These are phyloP conservation scores for Glycine tomentella DNA, from an alignment of 306 rosid genomes.

Conservation along the genomic window DNA sequence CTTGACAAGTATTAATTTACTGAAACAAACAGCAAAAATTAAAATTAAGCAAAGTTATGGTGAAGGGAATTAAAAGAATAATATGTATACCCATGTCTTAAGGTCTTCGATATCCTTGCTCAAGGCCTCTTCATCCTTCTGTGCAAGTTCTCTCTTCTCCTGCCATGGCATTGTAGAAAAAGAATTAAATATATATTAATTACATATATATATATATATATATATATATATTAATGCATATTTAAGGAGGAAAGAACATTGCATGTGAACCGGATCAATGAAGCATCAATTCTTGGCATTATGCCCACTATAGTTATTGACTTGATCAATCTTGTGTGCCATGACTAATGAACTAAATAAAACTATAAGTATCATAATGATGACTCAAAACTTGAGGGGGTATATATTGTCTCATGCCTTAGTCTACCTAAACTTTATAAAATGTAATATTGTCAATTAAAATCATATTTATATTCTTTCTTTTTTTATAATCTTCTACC, in stretches of 20 bases:
- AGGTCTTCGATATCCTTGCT: constrained; percentile 44
- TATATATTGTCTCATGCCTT: too few species aligned
- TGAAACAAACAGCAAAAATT: not conserved
- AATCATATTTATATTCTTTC: too few species aligned
- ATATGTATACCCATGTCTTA: constrained; percentile 44
- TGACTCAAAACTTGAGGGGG: too few species aligned
- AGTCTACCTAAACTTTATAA: too few species aligned
- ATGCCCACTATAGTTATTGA: not conserved
- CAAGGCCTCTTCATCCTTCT: constrained; percentile 45
- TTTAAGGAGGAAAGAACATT: not conserved
- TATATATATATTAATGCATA: too few species aligned
- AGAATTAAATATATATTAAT: not conserved
- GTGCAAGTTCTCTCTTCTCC: constrained; percentile 34
- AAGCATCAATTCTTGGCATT: not conserved
- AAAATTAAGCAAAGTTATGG: not conserved
- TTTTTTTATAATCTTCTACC: too few species aligned
- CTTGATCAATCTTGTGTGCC: too few species aligned
- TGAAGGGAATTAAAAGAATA: too few species aligned
- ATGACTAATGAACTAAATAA: too few species aligned
- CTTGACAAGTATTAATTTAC: not conserved
- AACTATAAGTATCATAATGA: too few species aligned
- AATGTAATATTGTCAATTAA: too few species aligned
- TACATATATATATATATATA: too few species aligned
- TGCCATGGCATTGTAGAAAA: constrained; percentile 11
- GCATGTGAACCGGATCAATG: not conserved